Evolutionary conservation across 2,329 filamentous ascomycete species (phyloP).

Genomic region (Aspergillus phoenicis): DNA sequence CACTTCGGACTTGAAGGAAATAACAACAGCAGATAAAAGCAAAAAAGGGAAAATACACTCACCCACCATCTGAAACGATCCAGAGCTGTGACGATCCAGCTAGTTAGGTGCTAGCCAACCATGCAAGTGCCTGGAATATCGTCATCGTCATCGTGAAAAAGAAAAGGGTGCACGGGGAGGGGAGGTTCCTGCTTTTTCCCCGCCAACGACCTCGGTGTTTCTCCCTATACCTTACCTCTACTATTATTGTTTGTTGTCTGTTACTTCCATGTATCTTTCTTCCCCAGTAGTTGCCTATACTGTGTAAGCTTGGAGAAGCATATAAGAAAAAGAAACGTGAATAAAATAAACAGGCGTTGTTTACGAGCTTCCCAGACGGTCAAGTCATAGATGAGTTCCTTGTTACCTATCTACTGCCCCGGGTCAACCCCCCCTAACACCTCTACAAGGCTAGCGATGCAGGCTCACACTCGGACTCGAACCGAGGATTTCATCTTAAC

Average conservation of each 20-base stretch:
- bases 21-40: too few species aligned
- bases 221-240: background rate
- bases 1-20: background rate
- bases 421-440: background rate
- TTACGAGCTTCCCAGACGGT: background rate
- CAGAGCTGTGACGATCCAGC: background rate
- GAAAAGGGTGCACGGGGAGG: background rate
- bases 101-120: background rate
- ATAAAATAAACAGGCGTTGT: background rate
- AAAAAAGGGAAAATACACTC: background rate
- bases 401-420: background rate
- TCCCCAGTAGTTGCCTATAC: background rate
- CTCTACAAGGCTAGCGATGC: background rate
- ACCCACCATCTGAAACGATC: conserved; percentile 3
- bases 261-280: too few species aligned
- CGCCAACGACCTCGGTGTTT: conserved; percentile 1
- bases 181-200: conserved; percentile 2
- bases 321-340: too few species aligned
- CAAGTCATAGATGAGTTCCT: background rate
- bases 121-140: conserved; percentile 1
- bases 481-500: background rate
- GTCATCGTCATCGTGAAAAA: background rate
- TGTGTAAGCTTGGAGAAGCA: background rate
- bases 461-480: background rate
- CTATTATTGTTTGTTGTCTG: too few species aligned